A percentile compares a stretch with the other conserved stretches of the same genome.
These are phyloP conservation scores for Brasenia schreberi DNA, from an alignment of 164 flowering plant species.

Conservation along the genomic window DNA sequence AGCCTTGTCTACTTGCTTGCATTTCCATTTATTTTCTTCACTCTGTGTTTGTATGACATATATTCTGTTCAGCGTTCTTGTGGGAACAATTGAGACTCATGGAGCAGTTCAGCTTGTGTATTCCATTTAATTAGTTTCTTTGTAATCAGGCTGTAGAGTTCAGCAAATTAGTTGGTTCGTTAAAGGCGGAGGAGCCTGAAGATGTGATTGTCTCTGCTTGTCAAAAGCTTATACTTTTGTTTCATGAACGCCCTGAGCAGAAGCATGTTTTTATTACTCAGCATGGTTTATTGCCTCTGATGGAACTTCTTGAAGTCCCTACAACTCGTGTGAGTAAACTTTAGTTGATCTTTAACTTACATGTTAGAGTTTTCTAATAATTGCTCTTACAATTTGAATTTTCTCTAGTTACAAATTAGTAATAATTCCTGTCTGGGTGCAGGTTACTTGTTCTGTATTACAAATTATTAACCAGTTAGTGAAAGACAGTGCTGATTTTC, in stretches of 20 bases:
- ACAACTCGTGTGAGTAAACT: slow-evolving; percentile 54
- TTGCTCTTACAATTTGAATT: neutral
- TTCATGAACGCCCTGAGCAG: slow-evolving; percentile 88
- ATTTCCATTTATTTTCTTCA: too few relatives aligned
- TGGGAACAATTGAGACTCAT: too few relatives aligned
- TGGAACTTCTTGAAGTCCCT: slow-evolving; percentile 86
- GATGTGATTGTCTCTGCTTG: slow-evolving; percentile 84
- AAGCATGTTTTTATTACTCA: slow-evolving; percentile 72
- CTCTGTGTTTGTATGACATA: too few relatives aligned
- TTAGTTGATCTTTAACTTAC: neutral
- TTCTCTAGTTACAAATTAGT: too few relatives aligned
- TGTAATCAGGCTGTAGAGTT: slow-evolving; percentile 76
- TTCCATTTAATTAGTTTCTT: too few relatives aligned
- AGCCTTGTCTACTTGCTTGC: too few relatives aligned
- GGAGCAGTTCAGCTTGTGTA: too few relatives aligned
- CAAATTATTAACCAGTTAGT: slow-evolving; percentile 82
- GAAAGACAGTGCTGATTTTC: slow-evolving; percentile 74
- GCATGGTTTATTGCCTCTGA: slow-evolving; percentile 85
- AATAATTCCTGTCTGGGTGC: slow-evolving; percentile 5
- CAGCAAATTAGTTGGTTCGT: slow-evolving; percentile 63
- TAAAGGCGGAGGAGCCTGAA: slow-evolving; percentile 87
- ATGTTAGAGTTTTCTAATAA: neutral
- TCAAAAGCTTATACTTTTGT: slow-evolving; percentile 75
- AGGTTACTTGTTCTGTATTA: slow-evolving; percentile 90
- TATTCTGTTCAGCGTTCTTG: too few relatives aligned